These are phyloP conservation scores for Wickerhamomyces sydowiorum DNA, from an alignment of 805 yeast genomes.

Conservation along the genomic window DNA sequence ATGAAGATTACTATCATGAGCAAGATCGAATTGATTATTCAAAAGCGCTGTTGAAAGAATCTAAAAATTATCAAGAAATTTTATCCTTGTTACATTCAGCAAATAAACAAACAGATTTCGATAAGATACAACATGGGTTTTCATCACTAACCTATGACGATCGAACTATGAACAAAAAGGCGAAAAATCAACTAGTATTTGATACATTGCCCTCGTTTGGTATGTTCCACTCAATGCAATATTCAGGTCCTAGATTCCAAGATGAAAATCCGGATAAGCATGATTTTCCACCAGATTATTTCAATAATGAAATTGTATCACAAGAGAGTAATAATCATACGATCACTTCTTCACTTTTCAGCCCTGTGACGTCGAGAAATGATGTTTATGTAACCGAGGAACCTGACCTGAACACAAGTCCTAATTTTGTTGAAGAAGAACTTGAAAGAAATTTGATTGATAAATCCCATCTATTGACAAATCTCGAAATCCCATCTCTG, in stretches of 20 bases:
- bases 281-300: constrained; percentile 31
- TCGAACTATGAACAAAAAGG: constrained; percentile 4
- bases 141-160: not conserved
- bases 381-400: too few species aligned
- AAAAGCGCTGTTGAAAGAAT: not conserved
- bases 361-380: too few species aligned
- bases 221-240: constrained; percentile 47
- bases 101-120: not conserved
- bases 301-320: constrained; percentile 12
- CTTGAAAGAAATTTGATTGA: constrained; percentile 45
- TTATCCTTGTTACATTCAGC: not conserved
- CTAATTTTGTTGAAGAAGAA: not conserved
- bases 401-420: too few species aligned
- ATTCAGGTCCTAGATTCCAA: constrained; percentile 36
- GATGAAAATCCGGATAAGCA: constrained; percentile 18
- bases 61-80: not conserved
- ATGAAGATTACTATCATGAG: not conserved
- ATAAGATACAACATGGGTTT: not conserved
- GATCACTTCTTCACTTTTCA: too few species aligned
- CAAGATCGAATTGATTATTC: not conserved
- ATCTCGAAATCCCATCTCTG: constrained; percentile 28
- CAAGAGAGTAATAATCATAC: too few species aligned
- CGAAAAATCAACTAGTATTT: constrained; percentile 19
- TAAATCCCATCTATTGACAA: constrained; percentile 42
- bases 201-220: constrained; percentile 67